phyloP scores from a whole-genome alignment of 2,329 filamentous ascomycete species.

The Corniculantispora saksenae region DNA sequence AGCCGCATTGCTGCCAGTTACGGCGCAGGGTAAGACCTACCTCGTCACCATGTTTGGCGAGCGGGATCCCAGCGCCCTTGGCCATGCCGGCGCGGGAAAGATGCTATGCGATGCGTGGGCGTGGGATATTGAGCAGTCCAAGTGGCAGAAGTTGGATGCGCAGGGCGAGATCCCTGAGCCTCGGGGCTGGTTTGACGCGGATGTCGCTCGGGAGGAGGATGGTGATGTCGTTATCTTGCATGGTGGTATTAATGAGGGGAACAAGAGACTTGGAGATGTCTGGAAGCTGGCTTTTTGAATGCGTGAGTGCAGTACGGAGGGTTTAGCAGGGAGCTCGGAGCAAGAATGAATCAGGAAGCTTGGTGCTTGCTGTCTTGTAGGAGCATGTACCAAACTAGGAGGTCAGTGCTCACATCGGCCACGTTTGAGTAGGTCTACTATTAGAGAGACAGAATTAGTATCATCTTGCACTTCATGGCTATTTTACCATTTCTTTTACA shows the following conservation, averaged over 20 bases:
- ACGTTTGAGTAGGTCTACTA: no score
- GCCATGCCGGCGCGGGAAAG: constrained; percentile 42
- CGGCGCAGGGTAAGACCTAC: constrained; percentile 24
- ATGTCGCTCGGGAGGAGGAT: constrained; percentile 24
- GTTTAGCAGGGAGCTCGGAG: no score
- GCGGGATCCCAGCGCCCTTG: constrained; percentile 37
- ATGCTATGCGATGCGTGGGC: constrained; percentile 44
- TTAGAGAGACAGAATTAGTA: no score
- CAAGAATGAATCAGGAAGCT: no score
- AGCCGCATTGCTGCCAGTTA: constrained; percentile 29
- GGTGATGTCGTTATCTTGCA: constrained; percentile 35
- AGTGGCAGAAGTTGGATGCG: constrained; percentile 31
- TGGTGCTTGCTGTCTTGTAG: no score
- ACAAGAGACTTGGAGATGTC: constrained; percentile 40
- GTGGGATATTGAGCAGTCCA: constrained; percentile 35
- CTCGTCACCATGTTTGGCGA: constrained; percentile 44
- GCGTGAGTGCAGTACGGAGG: no score
- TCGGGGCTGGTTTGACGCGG: constrained; percentile 44
- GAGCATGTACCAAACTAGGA: no score
- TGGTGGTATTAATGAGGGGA: constrained; percentile 41
- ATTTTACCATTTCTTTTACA: no score
- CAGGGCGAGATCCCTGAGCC: constrained; percentile 29
- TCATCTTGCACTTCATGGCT: no score
- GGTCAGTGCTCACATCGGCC: no score
- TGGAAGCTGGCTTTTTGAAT: constrained; percentile 35